phyloP scores from a whole-genome alignment of 441 rosid species.

The Caryocar brasiliense region DNA sequence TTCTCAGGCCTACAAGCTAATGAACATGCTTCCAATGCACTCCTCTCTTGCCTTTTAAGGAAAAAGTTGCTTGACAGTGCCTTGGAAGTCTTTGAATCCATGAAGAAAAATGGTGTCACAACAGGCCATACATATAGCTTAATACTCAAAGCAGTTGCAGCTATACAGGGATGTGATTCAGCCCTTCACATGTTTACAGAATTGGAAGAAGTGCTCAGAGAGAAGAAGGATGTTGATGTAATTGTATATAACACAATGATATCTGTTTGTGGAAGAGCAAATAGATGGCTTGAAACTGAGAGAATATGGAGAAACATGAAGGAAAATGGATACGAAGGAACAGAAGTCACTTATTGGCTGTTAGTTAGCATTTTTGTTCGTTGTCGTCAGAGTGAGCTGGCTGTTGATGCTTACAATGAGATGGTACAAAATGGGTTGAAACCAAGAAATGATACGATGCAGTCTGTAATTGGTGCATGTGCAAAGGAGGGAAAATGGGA shows the following conservation, averaged over 20 bases:
- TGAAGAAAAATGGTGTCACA: slow-evolving; percentile 34
- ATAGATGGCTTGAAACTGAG: slow-evolving; percentile 44
- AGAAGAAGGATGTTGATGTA: slow-evolving; percentile 36
- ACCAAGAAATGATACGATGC: slow-evolving; percentile 49
- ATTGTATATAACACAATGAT: slow-evolving; percentile 70
- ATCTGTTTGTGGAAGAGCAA: slow-evolving; percentile 50
- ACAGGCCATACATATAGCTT: slow-evolving; percentile 58
- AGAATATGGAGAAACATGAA: slow-evolving; percentile 58
- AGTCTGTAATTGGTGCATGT: slow-evolving; percentile 48
- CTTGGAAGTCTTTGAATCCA: slow-evolving; percentile 42
- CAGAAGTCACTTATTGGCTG: slow-evolving; percentile 48
- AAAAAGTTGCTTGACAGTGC: slow-evolving; percentile 33
- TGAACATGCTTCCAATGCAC: slow-evolving; percentile 59
- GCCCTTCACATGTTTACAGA: slow-evolving; percentile 47
- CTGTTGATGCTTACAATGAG: slow-evolving; percentile 61
- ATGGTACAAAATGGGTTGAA: slow-evolving; percentile 40
- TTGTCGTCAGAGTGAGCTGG: slow-evolving; percentile 49
- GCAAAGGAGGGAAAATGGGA: slow-evolving; percentile 56
- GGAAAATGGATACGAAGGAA: slow-evolving; percentile 42
- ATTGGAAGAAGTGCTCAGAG: slow-evolving; percentile 30
- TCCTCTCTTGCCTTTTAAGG: slow-evolving; percentile 60
- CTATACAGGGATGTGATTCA: slow-evolving; percentile 39
- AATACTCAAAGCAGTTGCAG: slow-evolving; percentile 42
- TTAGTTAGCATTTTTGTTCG: slow-evolving; percentile 61
- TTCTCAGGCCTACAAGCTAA: slow-evolving; percentile 36